Conservation (phyloP, 495 filamentous ascomycete species). For the Trichoderma reesei region DNA sequence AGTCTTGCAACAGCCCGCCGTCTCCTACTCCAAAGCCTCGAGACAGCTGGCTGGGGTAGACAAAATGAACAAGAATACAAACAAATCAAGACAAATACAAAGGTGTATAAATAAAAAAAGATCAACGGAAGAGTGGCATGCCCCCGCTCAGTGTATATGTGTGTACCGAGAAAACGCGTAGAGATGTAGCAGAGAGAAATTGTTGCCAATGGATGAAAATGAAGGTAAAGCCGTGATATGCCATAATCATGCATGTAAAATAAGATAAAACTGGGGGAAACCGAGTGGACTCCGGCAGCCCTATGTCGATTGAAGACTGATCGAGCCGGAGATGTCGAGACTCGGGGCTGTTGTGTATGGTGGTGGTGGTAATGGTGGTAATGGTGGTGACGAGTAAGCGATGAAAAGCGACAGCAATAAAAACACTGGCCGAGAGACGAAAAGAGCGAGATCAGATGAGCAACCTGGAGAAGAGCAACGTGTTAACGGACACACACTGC, state of each 20-base stretch:
- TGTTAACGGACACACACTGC: neutral
- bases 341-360: no score
- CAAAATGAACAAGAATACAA: neutral
- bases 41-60: neutral
- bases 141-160: slow-evolving; percentile 1
- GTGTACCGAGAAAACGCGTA: neutral
- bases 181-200: neutral
- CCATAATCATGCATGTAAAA: slow-evolving; percentile 8
- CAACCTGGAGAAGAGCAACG: neutral
- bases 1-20: neutral
- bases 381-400: no score
- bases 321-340: no score
- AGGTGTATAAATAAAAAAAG: neutral
- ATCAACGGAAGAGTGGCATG: neutral
- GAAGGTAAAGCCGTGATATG: slow-evolving; percentile 6
- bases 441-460: neutral
- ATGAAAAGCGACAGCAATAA: neutral
- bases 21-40: neutral
- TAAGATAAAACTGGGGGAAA: no score
- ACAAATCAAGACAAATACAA: neutral
- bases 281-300: slow-evolving; percentile 16
- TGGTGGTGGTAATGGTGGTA: no score
- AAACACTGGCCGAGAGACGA: neutral
- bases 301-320: no score
- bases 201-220: neutral